Base-by-base conservation (phyloP, 306 rosid genomes). In the Rosa multiflora region DNA sequence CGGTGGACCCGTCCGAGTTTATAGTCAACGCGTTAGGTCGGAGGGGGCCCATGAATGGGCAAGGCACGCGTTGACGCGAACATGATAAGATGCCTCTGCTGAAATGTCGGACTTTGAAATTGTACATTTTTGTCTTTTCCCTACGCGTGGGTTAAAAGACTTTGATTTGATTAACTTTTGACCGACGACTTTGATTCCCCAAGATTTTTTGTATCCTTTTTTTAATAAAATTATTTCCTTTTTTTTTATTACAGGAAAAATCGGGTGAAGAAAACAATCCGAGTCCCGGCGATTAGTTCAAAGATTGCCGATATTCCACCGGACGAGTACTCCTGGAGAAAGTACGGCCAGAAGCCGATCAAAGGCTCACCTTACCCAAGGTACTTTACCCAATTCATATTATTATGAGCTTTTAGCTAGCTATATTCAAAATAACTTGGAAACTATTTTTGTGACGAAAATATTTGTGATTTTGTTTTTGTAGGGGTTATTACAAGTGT, bases 321-420 rank as follows among this genome's bases (percentile, higher is more conserved):
- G 72, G 98, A 93, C 83, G 98, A 93, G 82, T 89, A 74, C 20
- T 93, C 98, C 0, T 93, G 98, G 98, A 91, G 98, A 74, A 93
- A 93, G 84, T 93, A 93, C 85, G 98, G 98, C 14, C 98, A 93
- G 78, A 93, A 93, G 71, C 98, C 98, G 70, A 93, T 93, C 86
- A 93, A 93, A 75, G 98, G 97, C 1, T 90, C 98, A 0, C 98
- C 98, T 2, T 91, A 85, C 76, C 98, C 98, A 15, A 81, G 98
- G 98, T 91, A 84, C 52, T 7, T n/a, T 66, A 7, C 52, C 66
- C 1, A 3, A 0, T 17, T 39, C n/a, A 6, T 11, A 18, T 53
- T 1, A 43, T 32, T 32, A 32, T 32, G 3, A 32, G 35, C 35
- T 32, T 32, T 32, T 32, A 32, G 35, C 35, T 32, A 32, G 26